Evolutionary conservation across 73 alveolate species (phyloP), one percentile per base, ranked within the genome.

Genomic region (Paramecium octaurelia): DNA sequence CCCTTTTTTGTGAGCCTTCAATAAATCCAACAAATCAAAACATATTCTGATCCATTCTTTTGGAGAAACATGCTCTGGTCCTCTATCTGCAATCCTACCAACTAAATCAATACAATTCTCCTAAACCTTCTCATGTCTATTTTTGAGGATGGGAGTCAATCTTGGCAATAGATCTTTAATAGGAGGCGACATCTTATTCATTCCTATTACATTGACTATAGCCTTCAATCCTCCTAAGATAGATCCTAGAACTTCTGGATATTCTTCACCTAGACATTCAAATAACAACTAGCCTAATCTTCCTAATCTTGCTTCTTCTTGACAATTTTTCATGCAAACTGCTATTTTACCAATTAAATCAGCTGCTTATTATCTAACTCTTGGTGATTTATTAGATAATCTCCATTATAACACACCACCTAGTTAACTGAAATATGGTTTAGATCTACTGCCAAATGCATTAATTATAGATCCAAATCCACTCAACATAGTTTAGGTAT

Each of bases 41-140:
- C 99, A 99, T 29, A 99, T 99, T 87, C 99, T 97, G 99, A 98
- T 98, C 99, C 99, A 99, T 93, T 99, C 99, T 86, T 99, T 97
- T 6, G 99, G 99, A 42, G 99, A 97, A 27, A 99, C 99, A 94
- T 94, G 96, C 88, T 98, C 99, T 35, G 99, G 99, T 18, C 99
- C 99, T 92, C 99, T 95, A 93, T 99, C 99, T 31, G 99, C 99
- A 46, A 99, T 99, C 93, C 99, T 97, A 75, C 99, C 99, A 42
- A 99, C 98, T 64, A 98, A 88, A 75, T 98, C 99, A 46, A 99
- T 98, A 71, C 99, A 98, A 88, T 98, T 98, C 93, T 97, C 99
- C 95, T 99, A 99, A 58, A 99, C 99, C 94, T 99, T 99, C 92
- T 99, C 99, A 90, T 99, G 99, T 88, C 99, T 95, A 93, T 99